Conservation (phyloP, 2,329 filamentous ascomycete genomes). For the Myriosclerotinia scirpicola region DNA sequence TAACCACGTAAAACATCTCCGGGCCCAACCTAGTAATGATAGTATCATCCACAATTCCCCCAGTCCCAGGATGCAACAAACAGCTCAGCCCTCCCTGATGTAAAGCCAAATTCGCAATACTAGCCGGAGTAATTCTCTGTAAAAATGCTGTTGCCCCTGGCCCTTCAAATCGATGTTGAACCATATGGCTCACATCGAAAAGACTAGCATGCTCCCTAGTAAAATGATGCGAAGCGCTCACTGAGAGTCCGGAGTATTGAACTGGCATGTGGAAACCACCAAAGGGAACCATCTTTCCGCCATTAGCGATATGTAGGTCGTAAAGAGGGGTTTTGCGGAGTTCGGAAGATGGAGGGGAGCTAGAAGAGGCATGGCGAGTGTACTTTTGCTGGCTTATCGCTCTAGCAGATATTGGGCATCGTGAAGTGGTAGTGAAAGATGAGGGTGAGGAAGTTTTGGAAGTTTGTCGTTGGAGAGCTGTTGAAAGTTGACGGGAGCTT, state of each 20-base stretch:
- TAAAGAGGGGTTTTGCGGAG: constrained; percentile 71
- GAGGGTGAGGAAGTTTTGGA: constrained; percentile 18
- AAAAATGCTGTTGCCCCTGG: constrained; percentile 79
- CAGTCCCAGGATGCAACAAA: constrained; percentile 74
- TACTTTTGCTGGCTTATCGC: neutral
- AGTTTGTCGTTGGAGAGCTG: constrained; percentile 30
- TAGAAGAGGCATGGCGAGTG: constrained; percentile 31
- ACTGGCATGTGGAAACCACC: constrained; percentile 92
- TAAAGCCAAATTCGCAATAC: constrained; percentile 60
- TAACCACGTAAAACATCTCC: constrained; percentile 86
- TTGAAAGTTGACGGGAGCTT: constrained; percentile 33
- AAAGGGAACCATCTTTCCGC: constrained; percentile 96
- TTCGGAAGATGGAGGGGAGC: constrained; percentile 29
- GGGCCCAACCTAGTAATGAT: constrained; percentile 79
- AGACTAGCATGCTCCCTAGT: constrained; percentile 84
- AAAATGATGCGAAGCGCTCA: constrained; percentile 84
- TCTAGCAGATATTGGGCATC: constrained; percentile 13
- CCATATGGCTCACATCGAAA: constrained; percentile 98
- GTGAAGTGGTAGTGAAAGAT: constrained; percentile 20
- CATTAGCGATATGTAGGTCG: constrained; percentile 72
- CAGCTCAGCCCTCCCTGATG: constrained; percentile 82
- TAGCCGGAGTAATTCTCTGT: constrained; percentile 78
- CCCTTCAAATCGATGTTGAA: constrained; percentile 81
- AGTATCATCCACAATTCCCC: constrained; percentile 93
- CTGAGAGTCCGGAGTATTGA: constrained; percentile 75